Evolutionary conservation across 1,139 yeast genomes (phyloP), one percentile per base, ranked within the genome.

Genomic region (Scheffersomyces insectosa): DNA sequence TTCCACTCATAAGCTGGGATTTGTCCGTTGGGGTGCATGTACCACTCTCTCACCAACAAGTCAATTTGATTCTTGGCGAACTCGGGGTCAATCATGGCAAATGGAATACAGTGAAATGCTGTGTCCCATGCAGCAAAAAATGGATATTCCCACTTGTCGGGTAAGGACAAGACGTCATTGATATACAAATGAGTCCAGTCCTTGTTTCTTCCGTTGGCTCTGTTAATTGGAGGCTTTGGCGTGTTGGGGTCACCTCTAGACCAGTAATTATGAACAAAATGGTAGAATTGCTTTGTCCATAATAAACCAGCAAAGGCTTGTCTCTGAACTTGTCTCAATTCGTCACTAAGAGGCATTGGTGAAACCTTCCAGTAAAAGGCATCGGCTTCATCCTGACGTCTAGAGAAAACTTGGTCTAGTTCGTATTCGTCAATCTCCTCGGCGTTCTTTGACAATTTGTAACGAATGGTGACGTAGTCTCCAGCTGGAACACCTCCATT

Each of bases 11-110:
- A 91, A 15, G 97, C 97, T 0, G 98, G 98, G 51, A 90, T 83
- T 66, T 91, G 97, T n/a, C 98, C 98, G 63, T 91, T 91, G 37
- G 98, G 97, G 65, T 93, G 97, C 96, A 90, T 89, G 65, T 90
- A 91, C 98, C 98, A 91, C 65, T 91, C 98, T 59, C 97, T 79
- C 33, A 96, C 86, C 62, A 91, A 72, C 47, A 90, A 72, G 63
- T 88, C 96, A 52, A 91, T 77, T 67, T 91, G 97, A 57, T 82
- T 84, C 65, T 91, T 91, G 37, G 97, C 96, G 71, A 89, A 91
- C 50, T 83, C 91, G 1, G 97, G 97, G 64, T 91, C 98, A 59
- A 91, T 80, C 93, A 91, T 88, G 4, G 97, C 95, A 51, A 91
- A 72, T 2, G 98, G 97, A 55, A 91, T 81, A 60, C 97, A 88